Evolutionary conservation across 768 basidiomycete species (phyloP).

Genomic region (Nevesoporus exiguus): DNA sequence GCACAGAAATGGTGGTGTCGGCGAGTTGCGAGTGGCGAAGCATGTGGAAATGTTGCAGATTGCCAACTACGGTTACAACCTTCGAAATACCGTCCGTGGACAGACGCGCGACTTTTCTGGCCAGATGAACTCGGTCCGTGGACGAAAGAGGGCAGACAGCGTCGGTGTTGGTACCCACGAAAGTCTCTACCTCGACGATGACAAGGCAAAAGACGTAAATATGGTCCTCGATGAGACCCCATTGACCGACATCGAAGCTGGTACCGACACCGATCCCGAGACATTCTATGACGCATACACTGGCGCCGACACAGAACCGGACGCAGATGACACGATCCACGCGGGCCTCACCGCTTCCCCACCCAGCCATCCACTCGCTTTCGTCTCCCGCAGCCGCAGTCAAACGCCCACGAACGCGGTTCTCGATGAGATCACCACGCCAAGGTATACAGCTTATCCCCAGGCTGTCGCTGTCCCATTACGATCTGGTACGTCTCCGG

Average conservation of each 20-base stretch:
- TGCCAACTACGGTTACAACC: constrained; percentile 74
- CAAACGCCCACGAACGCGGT: constrained; percentile 41
- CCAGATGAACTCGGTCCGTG: constrained; percentile 25
- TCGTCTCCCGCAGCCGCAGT: constrained; percentile 34
- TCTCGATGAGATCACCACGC: constrained; percentile 36
- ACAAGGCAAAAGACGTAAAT: constrained; percentile 40
- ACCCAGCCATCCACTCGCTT: constrained; percentile 17
- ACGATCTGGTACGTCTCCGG: constrained; percentile 42
- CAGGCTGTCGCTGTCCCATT: constrained; percentile 45
- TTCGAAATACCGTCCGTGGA: constrained; percentile 33
- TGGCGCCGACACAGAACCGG: constrained; percentile 14
- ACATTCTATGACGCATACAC: constrained; percentile 40
- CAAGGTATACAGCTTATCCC: constrained; percentile 39
- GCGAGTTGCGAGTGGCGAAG: constrained; percentile 71
- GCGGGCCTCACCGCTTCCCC: constrained; percentile 18
- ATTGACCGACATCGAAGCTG: constrained; percentile 69
- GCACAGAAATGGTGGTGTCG: constrained; percentile 84
- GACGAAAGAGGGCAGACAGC: constrained; percentile 65
- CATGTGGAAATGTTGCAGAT: constrained; percentile 86
- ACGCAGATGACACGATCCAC: constrained; percentile 19
- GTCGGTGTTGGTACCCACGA: constrained; percentile 53
- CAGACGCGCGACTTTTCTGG: constrained; percentile 25
- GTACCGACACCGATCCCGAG: constrained; percentile 37
- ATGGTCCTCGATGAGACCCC: constrained; percentile 75
- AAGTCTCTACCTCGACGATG: constrained; percentile 69